Evolutionary conservation across 2,329 filamentous ascomycete species (phyloP), one percentile per base, ranked within the genome.

Genomic region (Teratosphaeria epicoccoides): DNA sequence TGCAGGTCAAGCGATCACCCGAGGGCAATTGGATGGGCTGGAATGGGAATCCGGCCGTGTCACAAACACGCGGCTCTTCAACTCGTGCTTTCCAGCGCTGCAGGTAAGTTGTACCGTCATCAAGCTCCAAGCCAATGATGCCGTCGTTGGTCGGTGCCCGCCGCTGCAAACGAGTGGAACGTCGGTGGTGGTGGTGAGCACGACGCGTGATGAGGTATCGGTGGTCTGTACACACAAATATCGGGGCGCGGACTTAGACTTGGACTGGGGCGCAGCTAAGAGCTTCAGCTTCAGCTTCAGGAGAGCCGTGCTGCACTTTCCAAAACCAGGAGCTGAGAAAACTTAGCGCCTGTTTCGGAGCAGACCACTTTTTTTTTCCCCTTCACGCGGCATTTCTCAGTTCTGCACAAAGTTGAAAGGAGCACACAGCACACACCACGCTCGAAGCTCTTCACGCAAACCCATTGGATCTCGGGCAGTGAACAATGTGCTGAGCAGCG

Each of bases 111-210:
- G 44, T 24, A 12, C 44, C 44, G 44, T 24, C 44, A 23, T 24
- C 23, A 23, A 28, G 44, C 23, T 28, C 12, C 23, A 46, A 24
- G 9, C 14, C 11, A 12, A 26, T 20, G 44, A 26, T 20, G 44
- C 44, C 17, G 44, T 46, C n/a, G 44, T 17, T 28, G 44, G 44
- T 46, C 20, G 44, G 44, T 17, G 4, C n/a, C 33, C n/a, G 25
- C 44, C n/a, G 44, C 22, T 22, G 44, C 14, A 20, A 46, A 46
- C 44, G 44, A 46, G 44, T 46, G 44, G 43, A 46, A 46, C 20
- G 44, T 46, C 23, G 11, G 44, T 24, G 23, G 43, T 17, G 23
- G 43, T n/a, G 25, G 20, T 46, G 44, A 23, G 14, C 44, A 28
- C 44, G 44, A 46, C 44, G 44, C 44, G 23, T 46, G 23, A 23